Percentiles rank a stretch among this genome's conserved stretches.
Conservation (phyloP, 306 rosid genomes). For the Ochetophila trinervis region DNA sequence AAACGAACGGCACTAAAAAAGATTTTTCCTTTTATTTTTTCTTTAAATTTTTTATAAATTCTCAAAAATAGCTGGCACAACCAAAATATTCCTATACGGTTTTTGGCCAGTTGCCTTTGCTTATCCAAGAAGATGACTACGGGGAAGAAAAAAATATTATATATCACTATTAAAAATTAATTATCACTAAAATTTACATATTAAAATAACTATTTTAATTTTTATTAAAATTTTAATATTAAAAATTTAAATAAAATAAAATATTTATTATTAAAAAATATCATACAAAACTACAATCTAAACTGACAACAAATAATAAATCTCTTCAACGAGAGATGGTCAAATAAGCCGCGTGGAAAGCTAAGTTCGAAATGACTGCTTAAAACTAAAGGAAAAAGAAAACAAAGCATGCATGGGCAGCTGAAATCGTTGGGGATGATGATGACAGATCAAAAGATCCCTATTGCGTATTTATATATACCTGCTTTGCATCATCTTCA, state of each 20-base stretch:
- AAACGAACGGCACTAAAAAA: no score
- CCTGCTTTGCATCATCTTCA: background rate
- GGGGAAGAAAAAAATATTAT: no score
- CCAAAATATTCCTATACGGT: background rate
- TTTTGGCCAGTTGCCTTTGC: constrained; percentile 26
- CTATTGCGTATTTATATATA: background rate
- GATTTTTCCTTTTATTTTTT: no score
- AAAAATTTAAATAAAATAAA: no score
- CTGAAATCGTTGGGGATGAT: constrained; percentile 24
- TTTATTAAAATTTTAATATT: no score
- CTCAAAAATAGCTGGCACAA: background rate
- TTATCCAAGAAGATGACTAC: constrained; percentile 46
- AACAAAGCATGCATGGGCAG: constrained; percentile 11
- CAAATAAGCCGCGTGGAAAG: constrained; percentile 23
- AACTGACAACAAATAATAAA: no score
- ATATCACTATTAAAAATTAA: no score
- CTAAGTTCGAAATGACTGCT: constrained; percentile 21
- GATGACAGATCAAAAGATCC: constrained; percentile 12
- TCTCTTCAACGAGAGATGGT: constrained; percentile 6
- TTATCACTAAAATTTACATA: no score
- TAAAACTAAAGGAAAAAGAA: no score
- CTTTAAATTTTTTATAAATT: background rate
- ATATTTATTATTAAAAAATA: no score
- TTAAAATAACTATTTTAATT: no score
- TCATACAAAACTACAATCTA: no score